These are phyloP conservation scores for Nakaseomyces uthaithaninus DNA, from an alignment of 1,139 yeast species.

Conservation along the genomic window DNA sequence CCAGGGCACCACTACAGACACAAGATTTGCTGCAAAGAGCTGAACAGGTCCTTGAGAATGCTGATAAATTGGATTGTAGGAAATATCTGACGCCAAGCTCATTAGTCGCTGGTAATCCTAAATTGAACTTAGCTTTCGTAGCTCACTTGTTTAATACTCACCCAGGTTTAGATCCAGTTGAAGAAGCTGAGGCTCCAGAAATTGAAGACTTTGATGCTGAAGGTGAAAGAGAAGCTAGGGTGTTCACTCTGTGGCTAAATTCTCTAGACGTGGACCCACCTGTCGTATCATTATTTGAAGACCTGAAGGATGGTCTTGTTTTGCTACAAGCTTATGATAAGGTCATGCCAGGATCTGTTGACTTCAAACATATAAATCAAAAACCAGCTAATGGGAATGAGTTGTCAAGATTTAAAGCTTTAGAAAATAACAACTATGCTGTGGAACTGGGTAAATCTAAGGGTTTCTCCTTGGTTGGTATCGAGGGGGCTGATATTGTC, in stretches of 20 bases:
- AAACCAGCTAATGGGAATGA: slow-evolving; percentile 66
- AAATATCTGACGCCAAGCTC: slow-evolving; percentile 92
- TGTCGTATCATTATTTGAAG: slow-evolving; percentile 85
- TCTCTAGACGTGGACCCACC: slow-evolving; percentile 95
- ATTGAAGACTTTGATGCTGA: slow-evolving; percentile 96
- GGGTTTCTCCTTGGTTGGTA: slow-evolving; percentile 89
- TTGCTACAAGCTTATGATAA: slow-evolving; percentile 90
- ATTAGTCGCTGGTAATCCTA: slow-evolving; percentile 92
- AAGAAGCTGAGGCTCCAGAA: slow-evolving; percentile 80
- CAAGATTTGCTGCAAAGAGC: slow-evolving; percentile 71
- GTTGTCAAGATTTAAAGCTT: slow-evolving; percentile 82
- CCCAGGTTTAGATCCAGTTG: slow-evolving; percentile 94
- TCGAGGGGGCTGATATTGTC: slow-evolving; percentile 94
- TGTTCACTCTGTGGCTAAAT: slow-evolving; percentile 93
- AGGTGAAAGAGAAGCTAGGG: slow-evolving; percentile 99
- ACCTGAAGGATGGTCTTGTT: slow-evolving; percentile 85
- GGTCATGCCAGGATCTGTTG: slow-evolving; percentile 88
- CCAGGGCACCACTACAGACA: slow-evolving; percentile 71
- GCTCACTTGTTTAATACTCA: slow-evolving; percentile 93
- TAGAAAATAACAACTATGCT: slow-evolving; percentile 93
- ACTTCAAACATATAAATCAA: slow-evolving; percentile 73
- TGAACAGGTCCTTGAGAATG: slow-evolving; percentile 73
- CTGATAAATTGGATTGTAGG: slow-evolving; percentile 86
- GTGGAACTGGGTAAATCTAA: slow-evolving; percentile 92
- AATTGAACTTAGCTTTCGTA: slow-evolving; percentile 90